These are phyloP conservation scores for Colletotrichum theobromicola DNA, from an alignment of 2,329 filamentous ascomycete species.

Conservation along the genomic window DNA sequence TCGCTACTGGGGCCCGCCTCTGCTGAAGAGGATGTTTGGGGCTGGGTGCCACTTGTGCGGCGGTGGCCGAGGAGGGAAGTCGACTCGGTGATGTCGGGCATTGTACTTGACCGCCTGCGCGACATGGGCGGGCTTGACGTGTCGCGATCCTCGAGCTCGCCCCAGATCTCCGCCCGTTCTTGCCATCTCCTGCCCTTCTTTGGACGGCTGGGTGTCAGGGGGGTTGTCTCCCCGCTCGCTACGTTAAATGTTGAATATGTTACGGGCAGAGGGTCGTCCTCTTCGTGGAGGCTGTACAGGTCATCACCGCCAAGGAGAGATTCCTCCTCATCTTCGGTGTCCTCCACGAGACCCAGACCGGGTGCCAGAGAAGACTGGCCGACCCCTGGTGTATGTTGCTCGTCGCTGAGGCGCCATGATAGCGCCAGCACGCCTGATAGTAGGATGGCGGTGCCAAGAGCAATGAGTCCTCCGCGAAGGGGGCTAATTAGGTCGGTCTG, in stretches of 20 bases:
- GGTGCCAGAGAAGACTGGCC: slow-evolving; percentile 77
- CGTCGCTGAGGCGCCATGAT: slow-evolving; percentile 90
- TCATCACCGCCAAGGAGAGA: slow-evolving; percentile 56
- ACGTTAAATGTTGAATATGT: slow-evolving; percentile 55
- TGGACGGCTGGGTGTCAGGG: slow-evolving; percentile 45
- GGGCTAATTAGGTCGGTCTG: slow-evolving; percentile 82
- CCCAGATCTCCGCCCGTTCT: slow-evolving; percentile 85
- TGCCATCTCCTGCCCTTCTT: slow-evolving; percentile 59
- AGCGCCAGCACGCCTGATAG: slow-evolving; percentile 88
- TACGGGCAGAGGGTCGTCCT: slow-evolving; percentile 38
- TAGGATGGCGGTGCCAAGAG: slow-evolving; percentile 84
- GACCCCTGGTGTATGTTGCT: slow-evolving; percentile 65
- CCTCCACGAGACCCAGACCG: slow-evolving; percentile 81
- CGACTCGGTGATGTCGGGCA: slow-evolving; percentile 47
- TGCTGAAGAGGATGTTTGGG: slow-evolving; percentile 23
- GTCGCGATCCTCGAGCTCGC: slow-evolving; percentile 80
- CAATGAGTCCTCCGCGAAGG: slow-evolving; percentile 80
- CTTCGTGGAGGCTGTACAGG: slow-evolving; percentile 46
- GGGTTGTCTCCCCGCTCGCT: slow-evolving; percentile 40
- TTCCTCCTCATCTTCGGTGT: slow-evolving; percentile 66
- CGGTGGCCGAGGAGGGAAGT: slow-evolving; percentile 40
- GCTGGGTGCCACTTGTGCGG: slow-evolving; percentile 25
- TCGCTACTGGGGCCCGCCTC: slow-evolving; percentile 24
- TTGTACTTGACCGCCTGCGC: slow-evolving; percentile 53
- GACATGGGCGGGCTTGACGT: slow-evolving; percentile 43